Percentiles rank a stretch among this genome's conserved stretches.
Conservation (phyloP, 2,329 filamentous ascomycete genomes). For the Sordariomycetes sp. region DNA sequence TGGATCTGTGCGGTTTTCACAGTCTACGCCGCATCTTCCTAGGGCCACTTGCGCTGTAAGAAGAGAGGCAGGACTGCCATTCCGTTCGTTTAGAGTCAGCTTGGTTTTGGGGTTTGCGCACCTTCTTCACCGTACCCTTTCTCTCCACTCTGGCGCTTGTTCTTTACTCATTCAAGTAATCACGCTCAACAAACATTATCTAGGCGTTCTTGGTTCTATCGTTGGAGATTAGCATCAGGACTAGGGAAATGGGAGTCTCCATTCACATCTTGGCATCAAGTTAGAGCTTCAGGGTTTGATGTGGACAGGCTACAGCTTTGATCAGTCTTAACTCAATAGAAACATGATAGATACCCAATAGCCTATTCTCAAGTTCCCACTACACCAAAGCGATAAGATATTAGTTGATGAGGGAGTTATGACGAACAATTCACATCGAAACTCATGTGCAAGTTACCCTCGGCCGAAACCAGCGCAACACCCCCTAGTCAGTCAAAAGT, state of each 20-base stretch:
- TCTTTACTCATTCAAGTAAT: neutral
- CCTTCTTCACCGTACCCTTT: neutral
- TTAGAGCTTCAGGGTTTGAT: neutral
- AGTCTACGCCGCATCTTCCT: neutral
- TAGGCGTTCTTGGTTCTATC: neutral
- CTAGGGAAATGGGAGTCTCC: neutral
- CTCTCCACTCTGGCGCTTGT: neutral
- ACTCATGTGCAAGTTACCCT: neutral
- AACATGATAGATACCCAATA: conserved; percentile 1
- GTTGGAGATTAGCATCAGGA: neutral
- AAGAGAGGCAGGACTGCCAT: neutral
- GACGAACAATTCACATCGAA: neutral
- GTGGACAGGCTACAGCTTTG: neutral
- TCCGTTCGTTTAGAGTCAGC: neutral
- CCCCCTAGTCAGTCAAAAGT: neutral
- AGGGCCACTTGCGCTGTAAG: neutral
- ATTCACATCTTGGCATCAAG: neutral
- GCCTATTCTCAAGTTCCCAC: neutral
- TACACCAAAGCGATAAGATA: neutral
- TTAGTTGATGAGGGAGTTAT: neutral
- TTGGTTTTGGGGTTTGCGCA: neutral
- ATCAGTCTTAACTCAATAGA: conserved; percentile 1
- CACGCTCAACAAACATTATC: neutral
- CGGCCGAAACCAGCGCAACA: neutral
- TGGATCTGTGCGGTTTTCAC: neutral